These are phyloP conservation scores for Juglanconis oblonga DNA, from an alignment of 2,329 filamentous ascomycete species.

Conservation along the genomic window DNA sequence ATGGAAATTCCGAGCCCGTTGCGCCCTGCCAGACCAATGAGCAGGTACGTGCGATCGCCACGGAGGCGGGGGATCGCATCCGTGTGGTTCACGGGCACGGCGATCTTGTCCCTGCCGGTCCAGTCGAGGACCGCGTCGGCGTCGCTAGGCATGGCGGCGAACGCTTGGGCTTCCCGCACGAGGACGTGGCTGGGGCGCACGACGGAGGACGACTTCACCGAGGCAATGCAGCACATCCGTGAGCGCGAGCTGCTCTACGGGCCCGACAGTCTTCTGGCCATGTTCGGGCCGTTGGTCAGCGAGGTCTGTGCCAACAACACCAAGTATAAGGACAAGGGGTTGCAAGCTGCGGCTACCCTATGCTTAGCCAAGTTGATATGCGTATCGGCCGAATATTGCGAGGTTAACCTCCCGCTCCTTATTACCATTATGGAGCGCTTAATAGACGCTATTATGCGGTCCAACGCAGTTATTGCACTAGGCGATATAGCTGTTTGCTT, in stretches of 20 bases:
- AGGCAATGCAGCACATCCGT: constrained; percentile 80
- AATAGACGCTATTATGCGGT: constrained; percentile 85
- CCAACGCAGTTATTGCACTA: constrained; percentile 93
- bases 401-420: constrained; percentile 84
- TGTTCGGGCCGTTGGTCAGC: constrained; percentile 86
- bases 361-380: constrained; percentile 99
- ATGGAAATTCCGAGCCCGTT: constrained; percentile 31
- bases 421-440: constrained; percentile 98
- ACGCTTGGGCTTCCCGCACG: too few species aligned
- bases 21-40: constrained; percentile 30
- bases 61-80: too few species aligned
- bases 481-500: constrained; percentile 99
- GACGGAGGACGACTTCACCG: constrained; percentile 89
- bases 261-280: constrained; percentile 76
- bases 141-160: too few species aligned
- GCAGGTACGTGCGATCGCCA: constrained; percentile 26
- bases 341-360: constrained; percentile 89
- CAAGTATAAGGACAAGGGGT: constrained; percentile 80
- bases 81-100: too few species aligned
- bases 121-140: too few species aligned
- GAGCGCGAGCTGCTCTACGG: constrained; percentile 84
- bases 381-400: constrained; percentile 94
- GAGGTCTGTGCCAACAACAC: constrained; percentile 97
- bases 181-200: too few species aligned
- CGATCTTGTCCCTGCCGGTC: too few species aligned